These are phyloP conservation scores for Syzygium aromaticum DNA, from an alignment of 345 rosid genomes.

Conservation along the genomic window DNA sequence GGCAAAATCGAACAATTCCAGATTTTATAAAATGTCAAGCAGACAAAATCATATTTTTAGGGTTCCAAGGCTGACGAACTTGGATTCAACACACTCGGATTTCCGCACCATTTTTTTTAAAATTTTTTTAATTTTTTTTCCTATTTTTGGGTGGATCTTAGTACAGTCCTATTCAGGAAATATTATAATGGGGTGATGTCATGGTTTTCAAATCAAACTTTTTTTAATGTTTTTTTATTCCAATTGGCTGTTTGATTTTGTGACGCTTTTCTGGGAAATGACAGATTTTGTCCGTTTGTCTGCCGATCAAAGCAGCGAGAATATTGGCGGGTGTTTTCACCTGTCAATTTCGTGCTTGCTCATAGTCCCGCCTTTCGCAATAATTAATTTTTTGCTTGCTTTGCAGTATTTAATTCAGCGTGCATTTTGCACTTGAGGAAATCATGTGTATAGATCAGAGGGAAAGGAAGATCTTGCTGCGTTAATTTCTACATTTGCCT, in stretches of 20 bases:
- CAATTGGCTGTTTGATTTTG: neutral
- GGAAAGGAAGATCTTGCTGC: neutral
- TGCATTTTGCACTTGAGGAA: neutral
- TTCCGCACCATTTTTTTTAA: neutral
- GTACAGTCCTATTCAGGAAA: neutral
- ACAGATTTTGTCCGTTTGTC: conserved; percentile 35
- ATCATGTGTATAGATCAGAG: neutral
- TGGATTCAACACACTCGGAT: neutral
- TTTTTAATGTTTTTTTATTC: neutral
- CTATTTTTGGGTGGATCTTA: conserved; percentile 15
- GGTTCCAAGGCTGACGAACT: conserved; percentile 14
- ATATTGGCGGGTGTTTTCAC: neutral
- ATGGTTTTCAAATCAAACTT: conserved; percentile 11
- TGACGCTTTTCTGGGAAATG: conserved; percentile 1
- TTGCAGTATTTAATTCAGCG: neutral
- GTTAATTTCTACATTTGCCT: neutral
- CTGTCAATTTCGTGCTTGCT: neutral
- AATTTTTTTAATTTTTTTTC: accelerated
- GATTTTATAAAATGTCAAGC: neutral
- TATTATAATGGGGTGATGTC: neutral
- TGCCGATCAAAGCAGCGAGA: conserved; percentile 28
- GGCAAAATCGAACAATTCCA: neutral
- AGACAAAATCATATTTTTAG: neutral
- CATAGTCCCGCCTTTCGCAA: neutral
- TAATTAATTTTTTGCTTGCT: neutral